phyloP scores from a whole-genome alignment of 2,329 filamentous ascomycete genomes.

The Arthrobotrys megalospora region DNA sequence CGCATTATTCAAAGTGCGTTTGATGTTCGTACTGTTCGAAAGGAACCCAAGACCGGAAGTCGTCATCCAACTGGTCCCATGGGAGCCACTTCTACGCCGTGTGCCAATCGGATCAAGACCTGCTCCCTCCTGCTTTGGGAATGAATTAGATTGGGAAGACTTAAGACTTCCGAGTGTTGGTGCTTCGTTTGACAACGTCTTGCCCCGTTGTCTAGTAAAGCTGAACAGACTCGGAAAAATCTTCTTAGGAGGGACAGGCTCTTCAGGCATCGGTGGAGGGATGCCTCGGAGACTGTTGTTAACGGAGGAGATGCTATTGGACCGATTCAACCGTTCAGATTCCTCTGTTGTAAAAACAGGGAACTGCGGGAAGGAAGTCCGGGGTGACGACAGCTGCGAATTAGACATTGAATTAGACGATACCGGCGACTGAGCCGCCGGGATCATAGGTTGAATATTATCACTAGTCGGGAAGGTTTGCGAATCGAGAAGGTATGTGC shows the following conservation, averaged over 20 bases:
- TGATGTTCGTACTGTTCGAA: conserved; percentile 64
- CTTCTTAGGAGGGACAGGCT: conserved; percentile 41
- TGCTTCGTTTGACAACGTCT: conserved; percentile 75
- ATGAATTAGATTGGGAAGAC: conserved; percentile 81
- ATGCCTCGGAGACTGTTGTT: conserved; percentile 60
- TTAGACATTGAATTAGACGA: conserved; percentile 70
- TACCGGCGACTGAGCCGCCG: conserved; percentile 73
- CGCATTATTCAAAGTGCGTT: conserved; percentile 61
- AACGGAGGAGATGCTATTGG: conserved; percentile 60
- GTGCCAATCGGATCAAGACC: conserved; percentile 67
- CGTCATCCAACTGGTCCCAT: conserved; percentile 69
- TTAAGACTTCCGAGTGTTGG: conserved; percentile 79
- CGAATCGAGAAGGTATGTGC: conserved; percentile 59
- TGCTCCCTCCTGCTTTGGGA: conserved; percentile 72
- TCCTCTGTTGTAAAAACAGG: conserved; percentile 62
- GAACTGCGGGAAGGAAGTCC: conserved; percentile 64
- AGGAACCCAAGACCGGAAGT: conserved; percentile 67
- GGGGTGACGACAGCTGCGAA: conserved; percentile 63
- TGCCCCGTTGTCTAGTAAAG: conserved; percentile 72
- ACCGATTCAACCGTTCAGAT: conserved; percentile 41
- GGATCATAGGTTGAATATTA: conserved; percentile 64
- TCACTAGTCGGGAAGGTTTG: conserved; percentile 56
- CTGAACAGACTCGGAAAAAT: conserved; percentile 63
- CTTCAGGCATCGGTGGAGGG: conserved; percentile 51
- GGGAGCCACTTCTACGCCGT: conserved; percentile 66